Conservation (phyloP, 116 monocot species). For the Posidonia oceanica region DNA sequence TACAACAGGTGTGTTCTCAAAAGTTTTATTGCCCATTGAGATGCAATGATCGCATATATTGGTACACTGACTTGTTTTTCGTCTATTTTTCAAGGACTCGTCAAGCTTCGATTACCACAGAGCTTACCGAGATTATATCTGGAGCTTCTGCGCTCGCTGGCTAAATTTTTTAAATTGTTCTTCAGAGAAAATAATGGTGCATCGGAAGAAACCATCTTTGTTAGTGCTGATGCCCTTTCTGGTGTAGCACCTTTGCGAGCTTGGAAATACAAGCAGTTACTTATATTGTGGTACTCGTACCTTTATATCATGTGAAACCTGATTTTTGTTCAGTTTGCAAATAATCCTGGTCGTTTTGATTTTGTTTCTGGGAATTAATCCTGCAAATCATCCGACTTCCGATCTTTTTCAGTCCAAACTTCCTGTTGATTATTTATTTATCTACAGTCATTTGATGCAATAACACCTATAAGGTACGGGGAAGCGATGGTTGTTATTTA, state of each 20-base stretch:
- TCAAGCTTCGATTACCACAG: constrained; percentile 92
- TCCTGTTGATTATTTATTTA: no score
- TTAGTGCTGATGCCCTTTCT: neutral
- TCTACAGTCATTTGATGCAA: no score
- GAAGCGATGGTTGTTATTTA: no score
- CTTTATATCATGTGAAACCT: neutral
- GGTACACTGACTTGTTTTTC: neutral
- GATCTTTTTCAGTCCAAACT: no score
- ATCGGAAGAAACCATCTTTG: neutral
- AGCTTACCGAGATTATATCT: constrained; percentile 89
- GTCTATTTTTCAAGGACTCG: constrained; percentile 47
- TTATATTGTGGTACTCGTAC: neutral
- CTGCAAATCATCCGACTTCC: neutral
- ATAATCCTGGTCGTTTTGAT: neutral
- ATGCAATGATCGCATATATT: neutral
- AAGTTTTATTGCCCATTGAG: neutral
- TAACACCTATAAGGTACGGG: no score
- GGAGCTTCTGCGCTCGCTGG: constrained; percentile 88
- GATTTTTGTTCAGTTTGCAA: constrained; percentile 3
- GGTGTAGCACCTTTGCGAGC: neutral
- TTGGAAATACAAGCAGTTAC: constrained; percentile 1
- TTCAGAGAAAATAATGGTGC: neutral
- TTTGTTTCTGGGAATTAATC: neutral
- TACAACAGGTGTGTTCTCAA: constrained; percentile 58
- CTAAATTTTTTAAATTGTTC: constrained; percentile 14